A percentile compares a stretch with the other conserved stretches of the same genome.
phyloP scores from a whole-genome alignment of 257 asterid species.

The Eucommia ulmoides region DNA sequence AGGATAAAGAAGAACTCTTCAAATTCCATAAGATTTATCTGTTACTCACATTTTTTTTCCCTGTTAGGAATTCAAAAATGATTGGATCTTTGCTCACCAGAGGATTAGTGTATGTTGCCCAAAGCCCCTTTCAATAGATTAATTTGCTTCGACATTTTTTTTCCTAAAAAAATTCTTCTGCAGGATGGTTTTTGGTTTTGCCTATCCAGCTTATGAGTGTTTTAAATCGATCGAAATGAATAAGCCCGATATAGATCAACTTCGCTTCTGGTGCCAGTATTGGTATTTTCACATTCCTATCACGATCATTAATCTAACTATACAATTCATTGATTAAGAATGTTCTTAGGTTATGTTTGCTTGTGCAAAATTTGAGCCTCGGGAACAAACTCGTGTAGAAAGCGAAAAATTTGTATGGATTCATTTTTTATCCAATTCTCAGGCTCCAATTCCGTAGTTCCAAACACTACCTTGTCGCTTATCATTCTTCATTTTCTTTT shows the following conservation, averaged over 20 bases:
- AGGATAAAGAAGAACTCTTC: too few species aligned
- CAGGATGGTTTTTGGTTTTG: conserved; percentile 85
- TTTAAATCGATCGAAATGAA: conserved; percentile 79
- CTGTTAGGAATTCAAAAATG: conserved; percentile 69
- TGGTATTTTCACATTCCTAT: conserved; percentile 30
- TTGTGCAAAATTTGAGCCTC: conserved; percentile 87
- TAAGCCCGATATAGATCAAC: conserved; percentile 81
- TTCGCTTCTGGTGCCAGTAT: conserved; percentile 94
- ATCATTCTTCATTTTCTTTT: not conserved
- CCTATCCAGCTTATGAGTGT: conserved; percentile 92
- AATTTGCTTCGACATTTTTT: conserved; percentile 1
- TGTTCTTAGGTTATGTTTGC: conserved; percentile 74
- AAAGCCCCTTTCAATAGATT: not conserved
- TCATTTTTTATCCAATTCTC: not conserved
- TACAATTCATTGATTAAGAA: conserved; percentile 24
- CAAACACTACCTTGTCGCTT: too few species aligned
- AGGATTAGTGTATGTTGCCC: conserved; percentile 56
- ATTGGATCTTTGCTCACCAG: conserved; percentile 80
- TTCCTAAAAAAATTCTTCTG: conserved; percentile 17
- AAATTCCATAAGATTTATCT: too few species aligned
- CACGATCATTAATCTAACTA: not conserved
- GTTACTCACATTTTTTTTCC: too few species aligned
- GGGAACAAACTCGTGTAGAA: conserved; percentile 77
- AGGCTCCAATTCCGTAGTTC: not conserved
- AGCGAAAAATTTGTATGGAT: conserved; percentile 43